phyloP scores from a whole-genome alignment of 345 rosid species.

The Adansonia digitata region DNA sequence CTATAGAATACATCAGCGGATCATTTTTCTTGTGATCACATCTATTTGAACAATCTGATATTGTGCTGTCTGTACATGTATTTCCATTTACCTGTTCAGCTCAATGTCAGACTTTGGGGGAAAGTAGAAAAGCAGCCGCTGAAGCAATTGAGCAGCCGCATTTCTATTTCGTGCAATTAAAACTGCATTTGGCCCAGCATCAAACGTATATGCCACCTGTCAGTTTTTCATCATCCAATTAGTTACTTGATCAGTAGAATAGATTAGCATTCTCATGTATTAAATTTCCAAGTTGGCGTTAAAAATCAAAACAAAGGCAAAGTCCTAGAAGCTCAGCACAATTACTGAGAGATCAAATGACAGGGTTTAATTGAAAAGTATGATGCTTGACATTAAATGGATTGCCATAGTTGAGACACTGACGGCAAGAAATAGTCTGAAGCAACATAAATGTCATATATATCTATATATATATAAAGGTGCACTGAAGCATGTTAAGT shows the following conservation, averaged over 20 bases:
- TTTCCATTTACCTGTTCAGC: conserved; percentile 52
- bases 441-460: not conserved
- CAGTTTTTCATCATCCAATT: conserved; percentile 23
- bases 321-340: not conserved
- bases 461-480: too few species aligned
- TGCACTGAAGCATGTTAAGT: too few species aligned
- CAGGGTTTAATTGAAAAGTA: not conserved
- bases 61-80: not conserved
- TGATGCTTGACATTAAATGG: not conserved
- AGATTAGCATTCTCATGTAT: too few species aligned
- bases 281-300: not conserved
- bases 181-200: conserved; percentile 96
- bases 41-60: not conserved
- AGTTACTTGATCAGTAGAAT: too few species aligned
- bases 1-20: not conserved
- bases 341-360: not conserved
- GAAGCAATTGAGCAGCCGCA: conserved; percentile 66
- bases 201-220: conserved; percentile 94
- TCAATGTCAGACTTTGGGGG: conserved; percentile 74
- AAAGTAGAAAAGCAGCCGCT: conserved; percentile 71
- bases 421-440: not conserved
- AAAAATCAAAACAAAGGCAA: not conserved
- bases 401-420: not conserved
- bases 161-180: conserved; percentile 60
- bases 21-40: not conserved